Base-by-base conservation (phyloP, 2,329 filamentous ascomycete species). In the Ophioceras dolichostomum region DNA sequence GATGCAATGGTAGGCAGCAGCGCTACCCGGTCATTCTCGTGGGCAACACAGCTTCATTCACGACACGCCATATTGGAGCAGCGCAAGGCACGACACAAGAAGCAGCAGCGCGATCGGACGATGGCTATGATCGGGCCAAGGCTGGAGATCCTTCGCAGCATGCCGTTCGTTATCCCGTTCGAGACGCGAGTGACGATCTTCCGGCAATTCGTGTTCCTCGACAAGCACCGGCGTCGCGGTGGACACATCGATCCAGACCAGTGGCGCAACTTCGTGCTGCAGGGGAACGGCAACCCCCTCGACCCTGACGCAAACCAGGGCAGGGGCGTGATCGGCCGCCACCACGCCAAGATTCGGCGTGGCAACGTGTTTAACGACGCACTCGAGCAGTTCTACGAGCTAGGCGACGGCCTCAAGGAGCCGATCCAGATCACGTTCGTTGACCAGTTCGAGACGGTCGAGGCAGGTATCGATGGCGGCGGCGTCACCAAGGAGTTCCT, bases 401-500 rank as follows among this genome's bases (percentile, higher is more conserved):
- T 96, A 5, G 83, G 82, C 0, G 83, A 89, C 12, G 80, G 79
- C 1, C 61, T 98, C 39, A 96, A 96, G 53, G 89, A 96, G 52
- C 86, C 87, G 0, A 94, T 98, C 26, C 86, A 94, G 52, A 96
- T 98, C 50, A 91, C 85, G 0, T 98, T 98, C 55, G 79, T 95
- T 31, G 91, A 98, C 53, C 74, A 87, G 41, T 98, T 94, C 47
- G 83, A 83, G 42, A 75, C 80, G 1, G 69, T 76, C 7, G 91
- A 98, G 59, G 89, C 89, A 10, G 91, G 91, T 9, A 96, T 98
- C 39, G 91, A 98, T 52, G 91, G 91, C 1, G 91, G 91, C 8
- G 91, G 91, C 43, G 91, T 98, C 8, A 95, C 89, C 2, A 98
- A 98, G 49, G 91, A 98, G 51, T 98, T 98, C 43, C 67, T 98